A percentile compares a stretch with the other conserved stretches of the same genome.
phyloP scores from a whole-genome alignment of 768 basidiomycete genomes.

The Butyriboletus loyo region DNA sequence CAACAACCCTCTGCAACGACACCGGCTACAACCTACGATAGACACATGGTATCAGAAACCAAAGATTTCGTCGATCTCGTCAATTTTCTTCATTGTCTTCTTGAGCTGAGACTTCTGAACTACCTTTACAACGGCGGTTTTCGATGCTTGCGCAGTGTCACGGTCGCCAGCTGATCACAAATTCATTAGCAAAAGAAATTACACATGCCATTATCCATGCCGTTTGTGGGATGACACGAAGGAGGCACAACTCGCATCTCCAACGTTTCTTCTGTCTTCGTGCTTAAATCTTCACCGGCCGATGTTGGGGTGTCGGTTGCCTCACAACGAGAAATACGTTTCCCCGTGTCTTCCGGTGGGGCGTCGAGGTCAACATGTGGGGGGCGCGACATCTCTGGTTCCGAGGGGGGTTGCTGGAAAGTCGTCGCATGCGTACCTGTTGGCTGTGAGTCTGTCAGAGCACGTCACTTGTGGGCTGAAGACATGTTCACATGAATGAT shows the following conservation, averaged over 20 bases:
- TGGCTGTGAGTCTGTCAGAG: slow-evolving; percentile 18
- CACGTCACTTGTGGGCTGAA: background rate
- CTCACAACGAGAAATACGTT: slow-evolving; percentile 5
- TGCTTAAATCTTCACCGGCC: background rate
- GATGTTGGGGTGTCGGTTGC: background rate
- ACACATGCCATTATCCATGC: background rate
- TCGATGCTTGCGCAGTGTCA: background rate
- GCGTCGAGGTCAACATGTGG: slow-evolving; percentile 1
- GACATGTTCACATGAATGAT: slow-evolving; percentile 33
- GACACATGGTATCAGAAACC: slow-evolving; percentile 15
- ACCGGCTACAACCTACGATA: background rate
- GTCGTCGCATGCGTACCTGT: background rate
- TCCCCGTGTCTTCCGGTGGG: slow-evolving; percentile 15
- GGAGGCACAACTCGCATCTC: background rate
- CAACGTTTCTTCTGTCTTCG: background rate
- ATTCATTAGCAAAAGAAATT: background rate
- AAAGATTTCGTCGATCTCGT: slow-evolving; percentile 29
- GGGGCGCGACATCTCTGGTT: background rate
- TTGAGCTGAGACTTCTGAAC: slow-evolving; percentile 10
- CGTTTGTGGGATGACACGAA: background rate
- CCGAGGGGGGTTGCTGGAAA: background rate
- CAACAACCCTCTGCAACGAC: background rate
- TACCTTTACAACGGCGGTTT: background rate
- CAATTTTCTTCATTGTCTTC: slow-evolving; percentile 18
- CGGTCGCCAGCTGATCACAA: background rate